phyloP scores from a whole-genome alignment of 768 basidiomycete species.

The Daedalea quercina region DNA sequence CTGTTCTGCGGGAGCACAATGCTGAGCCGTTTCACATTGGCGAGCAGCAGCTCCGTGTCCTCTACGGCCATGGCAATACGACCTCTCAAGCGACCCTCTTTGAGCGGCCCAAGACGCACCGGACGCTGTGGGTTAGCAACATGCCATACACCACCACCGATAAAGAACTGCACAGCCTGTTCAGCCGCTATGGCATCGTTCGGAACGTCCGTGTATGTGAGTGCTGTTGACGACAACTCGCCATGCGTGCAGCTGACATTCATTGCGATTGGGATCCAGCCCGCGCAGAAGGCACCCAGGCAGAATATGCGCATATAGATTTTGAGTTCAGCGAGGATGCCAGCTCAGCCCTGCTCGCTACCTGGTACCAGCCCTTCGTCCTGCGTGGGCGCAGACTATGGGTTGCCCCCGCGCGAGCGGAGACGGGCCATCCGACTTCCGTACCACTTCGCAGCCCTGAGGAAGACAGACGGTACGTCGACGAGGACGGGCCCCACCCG shows the following conservation, averaged over 20 bases:
- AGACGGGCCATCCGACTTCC: neutral
- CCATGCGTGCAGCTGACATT: neutral
- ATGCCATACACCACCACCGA: neutral
- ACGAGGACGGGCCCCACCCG: neutral
- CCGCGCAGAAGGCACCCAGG: neutral
- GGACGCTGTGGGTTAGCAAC: neutral
- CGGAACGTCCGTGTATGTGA: neutral
- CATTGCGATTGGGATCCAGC: neutral
- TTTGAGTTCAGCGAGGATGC: neutral
- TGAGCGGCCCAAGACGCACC: neutral
- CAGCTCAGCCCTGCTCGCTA: neutral
- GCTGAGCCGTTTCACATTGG: neutral
- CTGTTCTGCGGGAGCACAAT: neutral
- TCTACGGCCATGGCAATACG: neutral
- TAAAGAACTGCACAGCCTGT: neutral
- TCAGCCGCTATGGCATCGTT: neutral
- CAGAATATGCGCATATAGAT: constrained; percentile 1
- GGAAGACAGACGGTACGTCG: neutral
- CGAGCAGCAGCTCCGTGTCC: neutral
- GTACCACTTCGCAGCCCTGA: neutral
- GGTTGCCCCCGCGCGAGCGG: neutral
- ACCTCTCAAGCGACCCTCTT: neutral
- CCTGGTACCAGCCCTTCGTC: neutral
- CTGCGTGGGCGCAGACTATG: neutral
- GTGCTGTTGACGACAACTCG: neutral